Conservation (phyloP, 75 land plant genomes). For the Sequoia sempervirens region DNA sequence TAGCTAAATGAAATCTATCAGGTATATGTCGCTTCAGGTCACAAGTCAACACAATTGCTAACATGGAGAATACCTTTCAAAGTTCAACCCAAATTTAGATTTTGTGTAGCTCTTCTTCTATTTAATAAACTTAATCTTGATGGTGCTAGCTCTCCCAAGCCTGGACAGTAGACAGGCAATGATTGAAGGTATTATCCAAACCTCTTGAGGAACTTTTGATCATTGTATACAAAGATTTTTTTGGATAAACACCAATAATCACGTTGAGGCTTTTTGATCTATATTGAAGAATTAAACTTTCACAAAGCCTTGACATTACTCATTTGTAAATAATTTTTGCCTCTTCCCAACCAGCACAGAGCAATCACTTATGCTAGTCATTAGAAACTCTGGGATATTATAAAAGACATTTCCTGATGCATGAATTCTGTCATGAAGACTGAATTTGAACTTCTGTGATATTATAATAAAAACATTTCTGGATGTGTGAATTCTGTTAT, state of each 20-base stretch:
- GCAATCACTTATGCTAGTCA: neutral
- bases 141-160: neutral
- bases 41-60: neutral
- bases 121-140: neutral
- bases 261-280: neutral
- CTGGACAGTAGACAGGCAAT: neutral
- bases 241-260: neutral
- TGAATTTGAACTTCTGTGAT: neutral
- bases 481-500: neutral
- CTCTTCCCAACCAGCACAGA: neutral
- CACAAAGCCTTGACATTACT: neutral
- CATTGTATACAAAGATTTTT: neutral
- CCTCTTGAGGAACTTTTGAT: neutral
- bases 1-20: neutral
- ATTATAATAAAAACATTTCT: too few species aligned
- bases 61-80: neutral
- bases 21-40: neutral
- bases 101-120: neutral
- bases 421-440: too few species aligned
- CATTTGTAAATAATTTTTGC: neutral
- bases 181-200: neutral
- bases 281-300: neutral
- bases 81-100: neutral
- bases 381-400: neutral
- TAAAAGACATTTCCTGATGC: neutral